Evolutionary conservation across 768 basidiomycete genomes (phyloP), one percentile per base, ranked within the genome.

Genomic region (Boletus sp.): DNA sequence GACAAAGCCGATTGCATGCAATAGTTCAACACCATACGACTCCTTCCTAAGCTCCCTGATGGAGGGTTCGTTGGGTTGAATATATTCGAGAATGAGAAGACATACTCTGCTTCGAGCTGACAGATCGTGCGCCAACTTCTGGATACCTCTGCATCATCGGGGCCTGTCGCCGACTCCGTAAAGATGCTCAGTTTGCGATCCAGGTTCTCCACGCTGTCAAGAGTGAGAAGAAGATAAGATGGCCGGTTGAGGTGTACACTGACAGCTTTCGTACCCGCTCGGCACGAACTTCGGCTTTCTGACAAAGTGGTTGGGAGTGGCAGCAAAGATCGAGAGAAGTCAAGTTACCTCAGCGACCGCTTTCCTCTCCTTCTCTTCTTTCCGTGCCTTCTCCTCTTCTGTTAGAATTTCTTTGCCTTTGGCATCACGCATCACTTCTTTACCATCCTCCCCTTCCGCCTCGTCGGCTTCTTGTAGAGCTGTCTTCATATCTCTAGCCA

Each of bases 401-500:
- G 74, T 77, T 17, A 85, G 54, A 5, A 83, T 79, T 47, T 81
- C 79, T 68, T 72, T 67, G 38, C 80, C 82, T 56, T 79, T 81
- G 29, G 77, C 78, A 63, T 83, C 87, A 2, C 77, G 75, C 51
- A 63, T 71, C 50, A 75, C 75, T 15, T 65, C 64, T 55, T 74
- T 72, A 54, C 72, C 73, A 33, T 68, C 71, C n/a, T 67, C 70
- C 19, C 73, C 78, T 53, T 84, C 85, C 0, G 77, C 81, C 47
- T 89, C 89, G 35, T 88, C 88, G 0, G 84, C 91, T 66, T 94
- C 92, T 64, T 95, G 93, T 65, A 95, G 70, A 5, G 91, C 93
- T 3, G 87, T 80, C 75, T 96, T 96, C 93, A 96, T 94, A 64
- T 96, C 93, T 62, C 82, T 79, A 30, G 90, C 93, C 50, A 96